Percentiles rank a stretch among this genome's conserved stretches.
Conservation (phyloP, 257 asterid genomes). For the Voacanga thouarsii region DNA sequence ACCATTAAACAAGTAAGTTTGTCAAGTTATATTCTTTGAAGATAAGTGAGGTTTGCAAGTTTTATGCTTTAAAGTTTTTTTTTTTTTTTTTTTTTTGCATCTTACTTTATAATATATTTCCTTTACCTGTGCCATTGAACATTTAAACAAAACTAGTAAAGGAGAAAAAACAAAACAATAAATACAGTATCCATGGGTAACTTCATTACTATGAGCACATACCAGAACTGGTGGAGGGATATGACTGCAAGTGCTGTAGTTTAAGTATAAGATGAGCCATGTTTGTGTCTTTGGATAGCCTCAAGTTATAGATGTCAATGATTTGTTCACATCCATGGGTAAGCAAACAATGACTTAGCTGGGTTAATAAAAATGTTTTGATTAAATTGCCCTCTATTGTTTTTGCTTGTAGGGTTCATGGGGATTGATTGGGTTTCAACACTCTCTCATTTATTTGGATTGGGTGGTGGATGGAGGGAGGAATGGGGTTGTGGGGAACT, state of each 20-base stretch:
- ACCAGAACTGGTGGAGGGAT: not conserved
- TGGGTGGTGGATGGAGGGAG: not conserved
- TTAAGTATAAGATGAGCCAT: not conserved
- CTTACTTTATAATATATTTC: not conserved
- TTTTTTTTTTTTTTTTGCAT: not conserved
- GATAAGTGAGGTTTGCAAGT: not conserved
- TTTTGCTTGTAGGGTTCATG: not conserved
- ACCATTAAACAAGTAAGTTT: slow-evolving; percentile 81
- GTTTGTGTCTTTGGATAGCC: not conserved
- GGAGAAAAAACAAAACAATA: not conserved
- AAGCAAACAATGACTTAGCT: not conserved
- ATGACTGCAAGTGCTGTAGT: not conserved
- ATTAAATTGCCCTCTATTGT: not conserved
- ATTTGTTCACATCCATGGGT: not conserved
- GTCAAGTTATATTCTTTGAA: not conserved
- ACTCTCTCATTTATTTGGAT: not conserved
- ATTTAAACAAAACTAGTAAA: not conserved
- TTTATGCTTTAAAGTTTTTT: not conserved
- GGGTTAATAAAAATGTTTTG: not conserved
- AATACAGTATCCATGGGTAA: not conserved
- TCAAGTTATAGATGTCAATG: not conserved
- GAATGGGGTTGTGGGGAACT: not conserved
- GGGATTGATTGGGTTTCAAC: not conserved
- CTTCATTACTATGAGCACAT: not conserved
- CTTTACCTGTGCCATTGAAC: not conserved